Evolutionary conservation across 768 basidiomycete genomes (phyloP).

Genomic region (Naganishia antarctica): DNA sequence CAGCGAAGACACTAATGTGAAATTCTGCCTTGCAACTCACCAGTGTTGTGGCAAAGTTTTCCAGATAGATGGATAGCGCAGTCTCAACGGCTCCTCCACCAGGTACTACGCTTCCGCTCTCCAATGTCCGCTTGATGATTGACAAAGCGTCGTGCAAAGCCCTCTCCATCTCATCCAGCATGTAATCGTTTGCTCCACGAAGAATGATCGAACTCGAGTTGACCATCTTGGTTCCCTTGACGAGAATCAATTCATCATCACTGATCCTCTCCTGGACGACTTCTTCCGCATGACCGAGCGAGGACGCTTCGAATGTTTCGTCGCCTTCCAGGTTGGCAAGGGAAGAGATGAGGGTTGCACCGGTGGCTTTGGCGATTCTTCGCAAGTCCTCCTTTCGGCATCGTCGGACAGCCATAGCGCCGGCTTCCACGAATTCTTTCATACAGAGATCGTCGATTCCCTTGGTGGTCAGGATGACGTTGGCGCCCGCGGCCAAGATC

Average conservation of each 20-base stretch:
- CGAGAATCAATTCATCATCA: conserved; percentile 94
- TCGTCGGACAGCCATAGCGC: conserved; percentile 95
- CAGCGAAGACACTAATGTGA: background rate
- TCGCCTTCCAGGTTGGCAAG: conserved; percentile 96
- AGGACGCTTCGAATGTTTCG: conserved; percentile 89
- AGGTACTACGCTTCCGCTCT: conserved; percentile 91
- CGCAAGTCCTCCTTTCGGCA: conserved; percentile 97
- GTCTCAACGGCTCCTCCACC: conserved; percentile 97
- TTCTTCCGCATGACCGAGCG: conserved; percentile 88
- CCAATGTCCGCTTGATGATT: conserved; percentile 91
- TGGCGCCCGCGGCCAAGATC: conserved; percentile 90
- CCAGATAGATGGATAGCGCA: conserved; percentile 91
- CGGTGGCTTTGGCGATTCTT: conserved; percentile 93
- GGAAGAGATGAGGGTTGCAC: conserved; percentile 84
- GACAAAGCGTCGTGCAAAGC: conserved; percentile 90
- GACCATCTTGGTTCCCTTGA: conserved; percentile 97
- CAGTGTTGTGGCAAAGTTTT: conserved; percentile 96
- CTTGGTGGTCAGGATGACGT: conserved; percentile 94
- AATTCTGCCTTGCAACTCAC: conserved; percentile 54
- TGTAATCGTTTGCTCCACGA: conserved; percentile 96
- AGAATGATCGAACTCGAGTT: conserved; percentile 87
- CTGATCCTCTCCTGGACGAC: conserved; percentile 94
- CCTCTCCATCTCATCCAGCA: conserved; percentile 99
- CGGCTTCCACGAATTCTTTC: conserved; percentile 98
- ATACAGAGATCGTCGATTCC: conserved; percentile 97